A percentile compares a stretch with the other conserved stretches of the same genome.
Evolutionary conservation across 352 stramenopile species (phyloP).

Genomic region (Saprolegnia parasitica): DNA sequence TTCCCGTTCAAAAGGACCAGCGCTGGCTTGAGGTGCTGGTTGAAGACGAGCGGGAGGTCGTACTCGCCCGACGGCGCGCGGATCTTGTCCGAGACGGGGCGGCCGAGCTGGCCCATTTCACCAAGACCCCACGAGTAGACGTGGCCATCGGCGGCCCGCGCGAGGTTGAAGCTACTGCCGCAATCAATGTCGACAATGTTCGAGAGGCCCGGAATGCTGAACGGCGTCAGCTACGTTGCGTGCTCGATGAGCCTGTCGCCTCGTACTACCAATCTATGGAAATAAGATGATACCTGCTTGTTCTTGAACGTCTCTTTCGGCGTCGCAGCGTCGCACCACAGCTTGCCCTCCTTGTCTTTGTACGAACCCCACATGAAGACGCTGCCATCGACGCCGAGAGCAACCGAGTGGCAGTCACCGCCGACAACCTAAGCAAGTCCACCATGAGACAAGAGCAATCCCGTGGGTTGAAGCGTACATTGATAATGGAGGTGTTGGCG

Average conservation of each 20-base stretch:
- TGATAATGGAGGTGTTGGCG: conserved; percentile 25
- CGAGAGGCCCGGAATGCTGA: conserved; percentile 50
- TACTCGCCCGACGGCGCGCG: conserved; percentile 66
- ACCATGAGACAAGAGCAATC: conserved; percentile 31
- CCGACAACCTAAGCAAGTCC: conserved; percentile 67
- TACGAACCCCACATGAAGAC: conserved; percentile 95
- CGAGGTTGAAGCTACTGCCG: conserved; percentile 82
- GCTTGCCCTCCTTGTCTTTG: conserved; percentile 95
- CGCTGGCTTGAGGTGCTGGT: conserved; percentile 72
- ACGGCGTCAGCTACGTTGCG: conserved; percentile 39
- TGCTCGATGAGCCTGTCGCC: not conserved
- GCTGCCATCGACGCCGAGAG: conserved; percentile 80
- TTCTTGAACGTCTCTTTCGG: conserved; percentile 73
- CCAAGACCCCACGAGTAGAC: conserved; percentile 91
- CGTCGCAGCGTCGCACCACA: conserved; percentile 80
- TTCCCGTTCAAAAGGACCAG: conserved; percentile 53
- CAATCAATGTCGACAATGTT: conserved; percentile 78
- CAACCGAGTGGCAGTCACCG: conserved; percentile 93
- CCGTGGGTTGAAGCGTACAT: conserved; percentile 12
- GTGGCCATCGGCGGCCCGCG: conserved; percentile 74
- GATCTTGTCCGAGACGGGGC: conserved; percentile 55
- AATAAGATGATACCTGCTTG: conserved; percentile 42
- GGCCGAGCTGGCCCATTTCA: conserved; percentile 83
- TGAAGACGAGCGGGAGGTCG: conserved; percentile 67
- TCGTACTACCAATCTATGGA: not conserved